Percentiles rank a stretch among this genome's conserved stretches.
Evolutionary conservation across 352 stramenopile genomes (phyloP).

Genomic region (Stephanocyclus meneghinianus): DNA sequence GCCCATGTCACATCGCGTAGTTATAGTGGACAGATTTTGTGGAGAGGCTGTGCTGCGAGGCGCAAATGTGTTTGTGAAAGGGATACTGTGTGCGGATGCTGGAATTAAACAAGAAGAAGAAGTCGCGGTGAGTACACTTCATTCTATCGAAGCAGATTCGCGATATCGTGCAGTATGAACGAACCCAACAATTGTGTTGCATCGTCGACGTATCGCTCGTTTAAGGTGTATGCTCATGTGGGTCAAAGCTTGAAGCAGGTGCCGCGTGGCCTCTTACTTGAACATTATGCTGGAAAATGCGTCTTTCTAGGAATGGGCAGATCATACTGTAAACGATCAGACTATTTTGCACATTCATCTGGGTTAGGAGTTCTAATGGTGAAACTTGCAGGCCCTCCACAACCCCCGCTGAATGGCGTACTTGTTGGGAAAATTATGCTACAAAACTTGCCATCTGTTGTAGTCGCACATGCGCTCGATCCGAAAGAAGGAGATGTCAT

Average conservation of each 20-base stretch:
- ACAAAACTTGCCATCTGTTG: slow-evolving; percentile 90
- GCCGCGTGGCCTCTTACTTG: slow-evolving; percentile 54
- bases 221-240: slow-evolving; percentile 69
- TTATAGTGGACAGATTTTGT: slow-evolving; percentile 90
- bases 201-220: background rate
- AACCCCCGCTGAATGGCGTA: slow-evolving; percentile 88
- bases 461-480: slow-evolving; percentile 89
- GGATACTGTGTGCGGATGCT: slow-evolving; percentile 88
- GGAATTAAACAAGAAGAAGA: slow-evolving; percentile 82
- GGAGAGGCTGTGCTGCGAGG: slow-evolving; percentile 91
- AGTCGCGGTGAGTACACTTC: slow-evolving; percentile 57
- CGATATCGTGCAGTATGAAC: background rate
- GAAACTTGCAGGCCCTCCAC: slow-evolving; percentile 77
- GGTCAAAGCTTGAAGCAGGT: slow-evolving; percentile 25
- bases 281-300: slow-evolving; percentile 82
- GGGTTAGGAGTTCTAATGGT: slow-evolving; percentile 68
- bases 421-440: slow-evolving; percentile 87
- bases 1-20: slow-evolving; percentile 62
- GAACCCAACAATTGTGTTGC: background rate
- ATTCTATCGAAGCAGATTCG: background rate
- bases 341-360: slow-evolving; percentile 60
- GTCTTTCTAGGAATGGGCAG: slow-evolving; percentile 74
- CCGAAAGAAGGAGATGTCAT: slow-evolving; percentile 86
- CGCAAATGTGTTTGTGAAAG: slow-evolving; percentile 90
- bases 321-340: slow-evolving; percentile 42